Evolutionary conservation across 73 alveolate species (phyloP).

Genomic region (Tetrahymena malaccensis): DNA sequence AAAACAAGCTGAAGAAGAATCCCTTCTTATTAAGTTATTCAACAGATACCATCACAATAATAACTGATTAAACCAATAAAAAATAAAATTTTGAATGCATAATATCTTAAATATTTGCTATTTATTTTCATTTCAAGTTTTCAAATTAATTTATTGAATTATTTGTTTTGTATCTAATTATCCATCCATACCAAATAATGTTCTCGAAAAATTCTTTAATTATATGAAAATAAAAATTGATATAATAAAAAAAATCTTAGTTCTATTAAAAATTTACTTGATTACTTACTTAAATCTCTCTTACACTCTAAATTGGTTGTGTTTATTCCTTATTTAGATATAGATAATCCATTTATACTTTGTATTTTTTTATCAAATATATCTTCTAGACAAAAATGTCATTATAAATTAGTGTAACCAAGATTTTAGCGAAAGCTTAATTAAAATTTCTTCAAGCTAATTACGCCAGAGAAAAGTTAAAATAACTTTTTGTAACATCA

Average conservation of each 20-base stretch:
- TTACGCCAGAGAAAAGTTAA: too few species aligned
- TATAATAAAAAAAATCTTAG: not conserved
- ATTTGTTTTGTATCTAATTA: too few species aligned
- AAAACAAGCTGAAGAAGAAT: conserved; percentile 12
- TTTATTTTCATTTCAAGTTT: not conserved
- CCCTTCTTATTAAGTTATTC: not conserved
- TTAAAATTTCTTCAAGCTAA: too few species aligned
- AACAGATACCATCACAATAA: not conserved
- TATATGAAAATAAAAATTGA: not conserved
- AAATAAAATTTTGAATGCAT: not conserved
- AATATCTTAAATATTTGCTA: not conserved
- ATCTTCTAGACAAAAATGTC: too few species aligned
- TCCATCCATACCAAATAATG: too few species aligned
- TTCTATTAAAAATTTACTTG: not conserved
- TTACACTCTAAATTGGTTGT: not conserved
- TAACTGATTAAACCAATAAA: not conserved
- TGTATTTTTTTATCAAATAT: too few species aligned
- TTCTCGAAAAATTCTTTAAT: not conserved
- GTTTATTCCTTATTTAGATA: not conserved
- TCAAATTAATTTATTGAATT: too few species aligned
- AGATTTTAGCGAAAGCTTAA: too few species aligned
- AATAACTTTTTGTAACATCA: too few species aligned
- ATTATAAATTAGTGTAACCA: too few species aligned
- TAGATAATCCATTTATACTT: not conserved
- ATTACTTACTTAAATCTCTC: not conserved